phyloP scores from a whole-genome alignment of 306 rosid species.

The Quercus alba region DNA sequence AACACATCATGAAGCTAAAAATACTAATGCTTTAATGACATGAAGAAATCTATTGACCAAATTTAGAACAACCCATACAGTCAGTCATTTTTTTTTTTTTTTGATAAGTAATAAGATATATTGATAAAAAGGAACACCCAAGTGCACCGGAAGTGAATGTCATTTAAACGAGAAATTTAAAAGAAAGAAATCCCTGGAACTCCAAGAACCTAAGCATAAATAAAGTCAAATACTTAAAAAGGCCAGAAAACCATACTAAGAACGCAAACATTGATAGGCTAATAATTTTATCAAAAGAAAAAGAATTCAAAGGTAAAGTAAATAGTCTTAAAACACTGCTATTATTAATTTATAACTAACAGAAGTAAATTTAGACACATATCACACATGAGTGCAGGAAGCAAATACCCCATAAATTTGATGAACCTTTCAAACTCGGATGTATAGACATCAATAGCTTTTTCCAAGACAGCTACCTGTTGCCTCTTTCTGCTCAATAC shows the following conservation, averaged over 20 bases:
- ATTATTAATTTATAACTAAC: neutral
- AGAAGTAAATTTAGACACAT: neutral
- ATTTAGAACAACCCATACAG: neutral
- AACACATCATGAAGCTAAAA: neutral
- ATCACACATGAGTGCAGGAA: conserved; percentile 11
- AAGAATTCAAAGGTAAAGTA: neutral
- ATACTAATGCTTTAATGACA: neutral
- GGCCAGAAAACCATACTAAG: neutral
- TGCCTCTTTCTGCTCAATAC: conserved; percentile 49
- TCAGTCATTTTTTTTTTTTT: neutral
- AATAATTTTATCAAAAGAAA: neutral
- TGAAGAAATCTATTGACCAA: neutral
- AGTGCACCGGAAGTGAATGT: too few relatives aligned
- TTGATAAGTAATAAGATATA: too few relatives aligned
- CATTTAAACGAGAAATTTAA: neutral
- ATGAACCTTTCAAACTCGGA: conserved; percentile 77
- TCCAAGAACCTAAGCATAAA: neutral
- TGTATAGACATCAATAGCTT: conserved; percentile 73
- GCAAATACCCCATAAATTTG: conserved; percentile 64
- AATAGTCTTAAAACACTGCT: neutral
- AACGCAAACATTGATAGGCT: neutral
- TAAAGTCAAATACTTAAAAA: neutral
- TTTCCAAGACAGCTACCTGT: conserved; percentile 57
- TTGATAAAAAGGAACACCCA: too few relatives aligned
- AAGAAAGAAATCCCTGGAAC: neutral